Conservation (phyloP, 352 stramenopile genomes). For the Globisporangium abappressorium region DNA sequence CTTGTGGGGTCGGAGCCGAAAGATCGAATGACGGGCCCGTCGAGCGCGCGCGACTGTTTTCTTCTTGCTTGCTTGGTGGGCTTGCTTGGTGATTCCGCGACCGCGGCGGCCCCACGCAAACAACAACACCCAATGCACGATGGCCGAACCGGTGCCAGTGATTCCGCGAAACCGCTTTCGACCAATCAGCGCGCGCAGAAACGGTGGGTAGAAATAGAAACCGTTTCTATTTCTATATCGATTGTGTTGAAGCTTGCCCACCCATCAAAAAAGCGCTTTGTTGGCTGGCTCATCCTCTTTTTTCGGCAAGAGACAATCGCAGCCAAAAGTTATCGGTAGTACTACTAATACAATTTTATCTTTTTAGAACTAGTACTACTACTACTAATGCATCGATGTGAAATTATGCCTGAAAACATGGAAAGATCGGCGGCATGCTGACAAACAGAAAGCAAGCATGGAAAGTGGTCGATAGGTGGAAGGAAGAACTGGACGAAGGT, state of each 20-base stretch:
- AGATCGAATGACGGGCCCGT: conserved; percentile 28
- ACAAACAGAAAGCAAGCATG: background rate
- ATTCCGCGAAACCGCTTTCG: background rate
- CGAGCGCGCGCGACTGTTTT: conserved; percentile 14
- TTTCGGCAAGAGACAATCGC: no score
- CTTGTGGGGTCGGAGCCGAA: conserved; percentile 17
- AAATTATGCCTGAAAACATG: background rate
- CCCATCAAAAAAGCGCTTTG: background rate
- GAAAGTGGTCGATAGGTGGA: background rate
- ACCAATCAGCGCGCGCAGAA: background rate
- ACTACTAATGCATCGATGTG: no score
- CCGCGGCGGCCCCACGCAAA: background rate
- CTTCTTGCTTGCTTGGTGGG: background rate
- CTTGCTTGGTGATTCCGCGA: background rate
- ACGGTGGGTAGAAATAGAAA: background rate
- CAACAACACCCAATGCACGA: background rate
- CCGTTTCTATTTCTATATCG: background rate
- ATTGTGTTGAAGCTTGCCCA: background rate
- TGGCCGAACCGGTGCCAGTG: conserved; percentile 8
- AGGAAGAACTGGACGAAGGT: background rate
- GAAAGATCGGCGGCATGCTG: background rate
- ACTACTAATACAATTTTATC: no score
- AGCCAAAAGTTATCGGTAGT: no score
- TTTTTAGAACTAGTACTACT: no score
- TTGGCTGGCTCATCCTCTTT: no score